Evolutionary conservation across 306 rosid genomes (phyloP), one percentile per base, ranked within the genome.

Genomic region (Malus asiatica): DNA sequence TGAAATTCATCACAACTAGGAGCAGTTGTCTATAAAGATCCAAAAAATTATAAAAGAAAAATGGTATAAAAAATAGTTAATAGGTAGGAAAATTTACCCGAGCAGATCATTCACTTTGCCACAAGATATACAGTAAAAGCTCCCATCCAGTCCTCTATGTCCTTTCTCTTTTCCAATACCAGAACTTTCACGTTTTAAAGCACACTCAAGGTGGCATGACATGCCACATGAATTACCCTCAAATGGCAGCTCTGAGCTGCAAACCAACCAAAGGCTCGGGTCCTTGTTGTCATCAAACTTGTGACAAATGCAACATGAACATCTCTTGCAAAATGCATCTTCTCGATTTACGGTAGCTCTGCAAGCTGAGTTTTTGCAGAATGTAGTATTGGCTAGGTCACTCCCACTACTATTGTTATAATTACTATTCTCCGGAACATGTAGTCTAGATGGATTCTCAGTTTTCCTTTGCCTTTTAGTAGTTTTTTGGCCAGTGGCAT

Each of bases 131-230:
- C 99, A 95, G 77, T 77, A 80, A 87, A 92, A 95, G 81, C 88
- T 84, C 69, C 99, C 99, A 81, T 92, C 97, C 14, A 88, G 82
- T 78, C 85, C 88, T 78, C 80, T 83, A 60, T 68, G 69, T 62
- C 73, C 73, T 58, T 87, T 87, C 44, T 69, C 88, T 72, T 84
- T 86, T 53, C 83, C 81, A 73, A 92, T 90, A 52, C 99, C 93
- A 42, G 97, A 90, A 66, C 77, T 81, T 77, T 83, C 85, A 22
- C 87, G 89, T 64, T 89, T 95, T 77, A 95, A 78, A 71, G 99
- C 97, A 76, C 99, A 95, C 84, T 92, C 99, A 82, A 95, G 97
- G 87, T 95, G 99, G 82, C 99, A 95, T 32, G 97, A 92, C 92
- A 92, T 83, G 74, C 95, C 97, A 86, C 99, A 95, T 11, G 99